Base-by-base conservation (phyloP, 345 rosid species). In the Murraya koenigii region DNA sequence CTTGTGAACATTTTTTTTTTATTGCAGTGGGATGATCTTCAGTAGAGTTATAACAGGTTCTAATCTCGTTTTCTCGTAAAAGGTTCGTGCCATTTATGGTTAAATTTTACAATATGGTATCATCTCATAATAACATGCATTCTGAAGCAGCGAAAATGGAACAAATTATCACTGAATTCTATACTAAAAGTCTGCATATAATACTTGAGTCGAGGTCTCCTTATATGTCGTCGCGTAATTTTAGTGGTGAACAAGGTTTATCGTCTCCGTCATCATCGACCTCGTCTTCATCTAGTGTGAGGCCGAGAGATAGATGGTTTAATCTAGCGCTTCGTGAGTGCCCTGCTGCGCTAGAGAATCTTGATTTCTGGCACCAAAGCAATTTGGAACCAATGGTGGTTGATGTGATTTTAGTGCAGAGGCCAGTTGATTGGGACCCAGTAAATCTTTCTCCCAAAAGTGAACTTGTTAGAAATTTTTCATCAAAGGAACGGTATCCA, bases 261-360 rank as follows among this genome's bases (percentile, higher is more conserved):
- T 91, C 84, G 7, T 95, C 97, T 17, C 97, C 97, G 20, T 89
- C 94, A 22, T 91, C 98, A 0, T 92, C 98, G 28, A 81, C 90
- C 1, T 94, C 98, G 0, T 94, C 94, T 13, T 87, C 98, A 3
- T 89, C 94, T 1, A 90, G 97, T 65, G 93, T 90, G 58, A 87
- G 93, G 79, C 91, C 97, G 3, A 89, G 99, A 28, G 98, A 96
- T 81, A 90, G 89, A 81, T 92, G 98, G 99, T 96, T 96, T 79
- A 92, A 94, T 80, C 81, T 96, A 79, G 98, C 98, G 9, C 97
- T 96, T 8, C 84, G 93, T 86, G 98, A 92, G 63, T 90, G 95
- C 86, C 95, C 98, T 49, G 93, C 89, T 9, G 93, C 97, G 0
- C 84, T 89, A 10, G 99, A 93, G 87, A 95, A 84, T 84, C 86